A percentile compares a stretch with the other conserved stretches of the same genome.
Conservation (phyloP, 2,329 filamentous ascomycete species). For the Hypoxylon sp. region DNA sequence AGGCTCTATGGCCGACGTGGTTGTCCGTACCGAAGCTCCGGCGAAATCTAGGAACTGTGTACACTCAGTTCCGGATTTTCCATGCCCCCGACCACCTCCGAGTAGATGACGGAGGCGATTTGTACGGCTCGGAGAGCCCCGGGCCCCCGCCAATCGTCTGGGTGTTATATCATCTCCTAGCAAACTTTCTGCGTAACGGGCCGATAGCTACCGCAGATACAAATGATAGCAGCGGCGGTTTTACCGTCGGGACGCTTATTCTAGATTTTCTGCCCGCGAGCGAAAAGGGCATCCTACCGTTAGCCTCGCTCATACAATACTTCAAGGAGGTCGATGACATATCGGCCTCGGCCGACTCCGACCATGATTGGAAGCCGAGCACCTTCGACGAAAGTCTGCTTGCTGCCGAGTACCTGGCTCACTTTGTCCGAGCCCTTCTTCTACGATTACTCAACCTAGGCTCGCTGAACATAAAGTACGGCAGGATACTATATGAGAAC, state of each 20-base stretch:
- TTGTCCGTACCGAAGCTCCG: not conserved
- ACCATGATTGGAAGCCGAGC: not conserved
- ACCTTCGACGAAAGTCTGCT: not conserved
- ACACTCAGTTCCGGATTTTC: not conserved
- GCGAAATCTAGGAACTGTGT: conserved; percentile 1
- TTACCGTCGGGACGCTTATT: not conserved
- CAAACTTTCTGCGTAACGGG: conserved; percentile 13
- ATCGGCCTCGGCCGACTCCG: not conserved
- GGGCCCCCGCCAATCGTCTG: conserved; percentile 13
- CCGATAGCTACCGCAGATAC: conserved; percentile 7
- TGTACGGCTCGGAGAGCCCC: not conserved
- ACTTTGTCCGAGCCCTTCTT: not conserved
- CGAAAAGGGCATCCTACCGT: conserved; percentile 5
- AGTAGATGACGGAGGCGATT: not conserved
- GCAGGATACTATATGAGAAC: conserved; percentile 4
- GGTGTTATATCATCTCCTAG: conserved; percentile 16
- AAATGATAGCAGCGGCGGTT: not conserved
- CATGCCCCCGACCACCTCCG: not conserved
- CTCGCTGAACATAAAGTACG: not conserved
- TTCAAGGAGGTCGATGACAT: conserved; percentile 7
- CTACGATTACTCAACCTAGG: conserved; percentile 1
- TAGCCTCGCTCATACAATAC: not conserved
- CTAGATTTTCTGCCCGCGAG: not conserved
- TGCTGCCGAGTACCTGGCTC: not conserved
- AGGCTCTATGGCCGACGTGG: conserved; percentile 12